Percentiles rank a stretch among this genome's conserved stretches.
Evolutionary conservation across 2,329 filamentous ascomycete genomes (phyloP).

Genomic region (Davidsoniella neocaledoniae): DNA sequence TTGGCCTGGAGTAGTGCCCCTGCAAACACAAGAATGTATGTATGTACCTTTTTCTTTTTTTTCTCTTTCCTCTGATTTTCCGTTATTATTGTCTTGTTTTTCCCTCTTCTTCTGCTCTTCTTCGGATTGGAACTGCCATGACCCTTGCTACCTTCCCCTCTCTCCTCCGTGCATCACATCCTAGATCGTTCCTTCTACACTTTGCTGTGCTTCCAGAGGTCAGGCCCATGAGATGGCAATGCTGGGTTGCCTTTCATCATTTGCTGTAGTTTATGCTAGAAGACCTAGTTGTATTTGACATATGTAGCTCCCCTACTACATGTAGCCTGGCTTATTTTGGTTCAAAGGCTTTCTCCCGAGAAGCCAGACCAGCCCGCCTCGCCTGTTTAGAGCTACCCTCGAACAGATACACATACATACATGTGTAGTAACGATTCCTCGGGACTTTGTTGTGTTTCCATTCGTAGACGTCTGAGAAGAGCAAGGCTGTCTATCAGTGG

Average conservation of each 20-base stretch:
- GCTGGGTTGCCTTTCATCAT: too few species aligned
- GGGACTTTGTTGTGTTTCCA: too few species aligned
- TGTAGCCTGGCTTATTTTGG: too few species aligned
- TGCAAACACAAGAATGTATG: background rate
- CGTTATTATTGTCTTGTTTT: constrained; percentile 8
- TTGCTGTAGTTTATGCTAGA: too few species aligned
- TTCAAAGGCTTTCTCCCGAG: too few species aligned
- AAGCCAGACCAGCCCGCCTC: background rate
- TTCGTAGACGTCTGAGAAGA: too few species aligned
- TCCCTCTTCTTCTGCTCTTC: constrained; percentile 6
- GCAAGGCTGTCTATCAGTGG: too few species aligned
- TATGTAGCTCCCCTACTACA: too few species aligned
- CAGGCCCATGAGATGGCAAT: too few species aligned
- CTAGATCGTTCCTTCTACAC: background rate
- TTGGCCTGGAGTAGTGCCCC: background rate
- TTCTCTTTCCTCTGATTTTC: constrained; percentile 9
- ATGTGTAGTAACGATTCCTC: too few species aligned
- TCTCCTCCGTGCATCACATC: background rate
- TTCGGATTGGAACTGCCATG: background rate
- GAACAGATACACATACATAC: too few species aligned
- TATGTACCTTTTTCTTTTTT: constrained; percentile 10
- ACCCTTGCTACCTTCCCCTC: background rate
- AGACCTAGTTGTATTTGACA: too few species aligned
- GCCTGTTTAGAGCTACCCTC: background rate
- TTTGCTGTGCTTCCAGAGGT: background rate